These are phyloP conservation scores for Gentiana straminea DNA, from an alignment of 257 asterid species.

Conservation along the genomic window DNA sequence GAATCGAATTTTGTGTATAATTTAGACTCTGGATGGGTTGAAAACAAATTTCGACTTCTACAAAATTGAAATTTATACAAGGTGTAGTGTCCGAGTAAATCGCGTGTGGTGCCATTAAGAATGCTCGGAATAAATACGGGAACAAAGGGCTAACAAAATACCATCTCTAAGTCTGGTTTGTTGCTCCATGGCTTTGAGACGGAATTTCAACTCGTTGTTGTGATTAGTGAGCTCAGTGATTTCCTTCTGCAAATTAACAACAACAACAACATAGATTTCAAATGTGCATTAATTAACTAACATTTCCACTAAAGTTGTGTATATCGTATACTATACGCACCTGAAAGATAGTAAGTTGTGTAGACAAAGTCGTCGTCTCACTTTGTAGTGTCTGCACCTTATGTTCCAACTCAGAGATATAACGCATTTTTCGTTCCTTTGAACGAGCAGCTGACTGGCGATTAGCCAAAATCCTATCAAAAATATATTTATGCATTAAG, in stretches of 20 bases:
- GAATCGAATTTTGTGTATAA: too few species aligned
- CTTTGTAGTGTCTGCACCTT: slow-evolving; percentile 69
- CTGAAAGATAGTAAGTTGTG: slow-evolving; percentile 59
- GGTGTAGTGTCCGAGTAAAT: too few species aligned
- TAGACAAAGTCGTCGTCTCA: slow-evolving; percentile 57
- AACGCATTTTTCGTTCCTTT: slow-evolving; percentile 73
- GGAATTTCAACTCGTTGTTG: slow-evolving; percentile 76
- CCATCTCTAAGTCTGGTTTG: slow-evolving; percentile 84
- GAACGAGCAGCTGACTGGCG: slow-evolving; percentile 95
- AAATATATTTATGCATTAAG: slow-evolving; percentile 4
- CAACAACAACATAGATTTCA: not conserved
- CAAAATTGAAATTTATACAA: too few species aligned
- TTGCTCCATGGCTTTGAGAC: slow-evolving; percentile 78
- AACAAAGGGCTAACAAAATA: slow-evolving; percentile 9
- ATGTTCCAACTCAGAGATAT: slow-evolving; percentile 85
- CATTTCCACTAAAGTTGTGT: not conserved
- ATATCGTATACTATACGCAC: slow-evolving; percentile 16
- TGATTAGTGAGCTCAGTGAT: slow-evolving; percentile 37
- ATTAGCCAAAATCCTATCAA: slow-evolving; percentile 66
- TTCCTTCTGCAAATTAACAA: slow-evolving; percentile 39
- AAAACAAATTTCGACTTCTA: too few species aligned
- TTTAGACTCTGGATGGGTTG: too few species aligned
- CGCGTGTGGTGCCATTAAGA: not conserved
- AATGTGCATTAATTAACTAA: too few species aligned
- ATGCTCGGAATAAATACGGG: too few species aligned